Conservation (phyloP, 306 rosid species). For the Quercus gilva region DNA sequence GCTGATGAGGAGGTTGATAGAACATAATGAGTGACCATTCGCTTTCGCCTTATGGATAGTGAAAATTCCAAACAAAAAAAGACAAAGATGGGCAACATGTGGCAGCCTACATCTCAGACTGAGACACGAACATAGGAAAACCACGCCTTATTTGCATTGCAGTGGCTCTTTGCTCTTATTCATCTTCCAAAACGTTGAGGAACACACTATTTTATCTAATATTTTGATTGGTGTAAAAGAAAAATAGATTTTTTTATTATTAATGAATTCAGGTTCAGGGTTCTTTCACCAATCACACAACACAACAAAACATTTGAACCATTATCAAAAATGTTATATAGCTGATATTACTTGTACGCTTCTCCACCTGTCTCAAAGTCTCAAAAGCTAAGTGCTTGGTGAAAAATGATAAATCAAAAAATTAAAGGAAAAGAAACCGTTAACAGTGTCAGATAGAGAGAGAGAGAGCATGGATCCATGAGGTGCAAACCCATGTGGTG, state of each 20-base stretch:
- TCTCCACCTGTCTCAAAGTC: constrained; percentile 1
- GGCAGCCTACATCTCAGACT: constrained; percentile 44
- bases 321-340: too few species aligned
- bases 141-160: constrained; percentile 39
- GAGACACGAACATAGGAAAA: constrained; percentile 27
- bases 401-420: background rate
- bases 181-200: background rate
- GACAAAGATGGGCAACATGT: constrained; percentile 60
- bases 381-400: constrained; percentile 15
- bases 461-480: constrained; percentile 17
- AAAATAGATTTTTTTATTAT: too few species aligned
- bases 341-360: background rate
- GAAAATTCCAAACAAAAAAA: constrained; percentile 58
- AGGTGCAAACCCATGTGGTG: constrained; percentile 72
- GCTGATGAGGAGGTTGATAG: background rate
- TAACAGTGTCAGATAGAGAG: constrained; percentile 36
- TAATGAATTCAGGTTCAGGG: too few species aligned
- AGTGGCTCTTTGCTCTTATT: background rate
- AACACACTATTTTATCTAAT: too few species aligned
- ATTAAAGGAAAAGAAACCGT: constrained; percentile 32
- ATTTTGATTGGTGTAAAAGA: too few species aligned
- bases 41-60: constrained; percentile 6
- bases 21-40: background rate
- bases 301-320: too few species aligned
- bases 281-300: too few species aligned